phyloP scores from a whole-genome alignment of 192 early-diverging fungal species.

The Umbelopsis vinacea region DNA sequence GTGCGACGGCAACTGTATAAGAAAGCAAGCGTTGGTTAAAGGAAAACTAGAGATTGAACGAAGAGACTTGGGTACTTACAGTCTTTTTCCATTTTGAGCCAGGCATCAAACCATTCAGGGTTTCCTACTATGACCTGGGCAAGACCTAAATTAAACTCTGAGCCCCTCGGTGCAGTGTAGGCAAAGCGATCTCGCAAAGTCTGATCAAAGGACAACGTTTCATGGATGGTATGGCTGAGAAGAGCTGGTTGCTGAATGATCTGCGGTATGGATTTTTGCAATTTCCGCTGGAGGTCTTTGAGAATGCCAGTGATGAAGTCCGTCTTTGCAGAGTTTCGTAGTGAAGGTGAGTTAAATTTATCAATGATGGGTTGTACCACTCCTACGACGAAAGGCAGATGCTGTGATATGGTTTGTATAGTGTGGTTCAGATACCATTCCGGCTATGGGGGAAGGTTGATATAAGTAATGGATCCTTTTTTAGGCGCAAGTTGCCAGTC shows the following conservation, averaged over 20 bases:
- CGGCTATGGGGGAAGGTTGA: conserved; percentile 47
- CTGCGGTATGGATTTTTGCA: conserved; percentile 52
- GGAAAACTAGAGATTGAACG: not conserved
- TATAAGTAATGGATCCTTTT: not conserved
- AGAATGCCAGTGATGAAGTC: conserved; percentile 67
- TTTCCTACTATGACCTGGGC: conserved; percentile 55
- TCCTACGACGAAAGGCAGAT: conserved; percentile 65
- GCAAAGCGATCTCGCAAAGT: conserved; percentile 66
- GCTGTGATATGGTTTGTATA: conserved; percentile 58
- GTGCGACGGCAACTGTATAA: conserved; percentile 52
- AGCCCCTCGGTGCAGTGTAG: conserved; percentile 50
- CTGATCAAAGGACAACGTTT: conserved; percentile 70
- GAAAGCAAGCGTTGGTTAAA: not conserved
- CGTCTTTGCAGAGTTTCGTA: conserved; percentile 62
- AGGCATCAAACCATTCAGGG: conserved; percentile 61
- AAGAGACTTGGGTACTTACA: conserved; percentile 45
- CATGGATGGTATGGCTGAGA: conserved; percentile 69
- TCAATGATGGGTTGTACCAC: conserved; percentile 68
- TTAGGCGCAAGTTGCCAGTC: not conserved
- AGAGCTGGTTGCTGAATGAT: conserved; percentile 60
- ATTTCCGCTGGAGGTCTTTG: conserved; percentile 58
- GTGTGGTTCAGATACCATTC: conserved; percentile 78
- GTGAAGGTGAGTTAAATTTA: conserved; percentile 16
- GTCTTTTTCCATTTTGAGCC: conserved; percentile 70
- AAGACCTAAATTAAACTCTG: conserved; percentile 24